Conservation (phyloP, 2,329 filamentous ascomycete species). For the Exophiala calicioides region DNA sequence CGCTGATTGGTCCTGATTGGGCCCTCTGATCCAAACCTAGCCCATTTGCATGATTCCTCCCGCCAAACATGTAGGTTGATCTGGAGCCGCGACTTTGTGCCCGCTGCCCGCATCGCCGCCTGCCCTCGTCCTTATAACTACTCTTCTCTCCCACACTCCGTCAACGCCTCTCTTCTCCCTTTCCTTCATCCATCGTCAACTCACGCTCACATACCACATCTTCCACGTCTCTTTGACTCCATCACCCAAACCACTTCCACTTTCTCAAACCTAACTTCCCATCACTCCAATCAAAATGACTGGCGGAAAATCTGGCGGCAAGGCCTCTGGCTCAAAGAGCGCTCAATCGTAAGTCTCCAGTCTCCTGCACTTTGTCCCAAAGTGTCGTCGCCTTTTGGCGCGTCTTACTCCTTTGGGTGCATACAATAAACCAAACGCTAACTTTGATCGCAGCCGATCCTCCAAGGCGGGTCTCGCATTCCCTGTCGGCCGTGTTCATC, state of each 20-base stretch:
- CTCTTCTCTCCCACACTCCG: constrained; percentile 37
- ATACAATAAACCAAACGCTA: constrained; percentile 37
- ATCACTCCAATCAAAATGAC: constrained; percentile 84
- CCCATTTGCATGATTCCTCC: constrained; percentile 9
- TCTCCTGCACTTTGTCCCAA: constrained; percentile 4
- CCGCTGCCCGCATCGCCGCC: constrained; percentile 45
- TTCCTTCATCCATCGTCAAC: constrained; percentile 35
- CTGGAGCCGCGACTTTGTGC: constrained; percentile 39
- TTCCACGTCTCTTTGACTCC: constrained; percentile 30
- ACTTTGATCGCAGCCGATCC: constrained; percentile 70
- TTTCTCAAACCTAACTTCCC: constrained; percentile 37
- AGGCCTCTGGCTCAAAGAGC: constrained; percentile 98
- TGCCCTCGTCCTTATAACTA: constrained; percentile 47
- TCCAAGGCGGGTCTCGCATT: constrained; percentile 99
- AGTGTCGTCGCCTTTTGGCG: not conserved
- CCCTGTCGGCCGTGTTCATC: constrained; percentile 98
- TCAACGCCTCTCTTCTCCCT: constrained; percentile 34
- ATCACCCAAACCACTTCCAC: constrained; percentile 38
- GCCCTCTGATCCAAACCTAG: constrained; percentile 20
- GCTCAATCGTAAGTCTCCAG: constrained; percentile 87
- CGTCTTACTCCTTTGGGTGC: not conserved
- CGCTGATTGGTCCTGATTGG: constrained; percentile 32
- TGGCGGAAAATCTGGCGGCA: constrained; percentile 99
- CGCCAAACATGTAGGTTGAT: constrained; percentile 46
- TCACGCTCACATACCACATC: constrained; percentile 32